Evolutionary conservation across 495 filamentous ascomycete species (phyloP).

Genomic region (Usnea hakonensis): DNA sequence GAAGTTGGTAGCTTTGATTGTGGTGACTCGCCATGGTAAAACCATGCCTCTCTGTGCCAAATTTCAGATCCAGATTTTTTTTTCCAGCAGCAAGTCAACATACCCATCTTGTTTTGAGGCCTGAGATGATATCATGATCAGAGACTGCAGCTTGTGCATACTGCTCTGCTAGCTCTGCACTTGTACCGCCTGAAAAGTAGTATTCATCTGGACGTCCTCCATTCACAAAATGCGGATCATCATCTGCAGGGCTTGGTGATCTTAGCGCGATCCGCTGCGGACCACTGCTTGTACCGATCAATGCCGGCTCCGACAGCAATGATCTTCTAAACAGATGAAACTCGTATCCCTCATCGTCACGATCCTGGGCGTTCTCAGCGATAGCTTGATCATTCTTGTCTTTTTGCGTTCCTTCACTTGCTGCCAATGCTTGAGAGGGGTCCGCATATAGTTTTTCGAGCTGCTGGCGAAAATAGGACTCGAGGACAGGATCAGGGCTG

Average conservation of each 20-base stretch:
- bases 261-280: slow-evolving; percentile 11
- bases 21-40: slow-evolving; percentile 18
- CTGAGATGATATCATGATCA: background rate
- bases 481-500: background rate
- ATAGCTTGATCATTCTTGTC: background rate
- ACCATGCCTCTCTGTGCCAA: slow-evolving; percentile 10
- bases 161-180: slow-evolving; percentile 4
- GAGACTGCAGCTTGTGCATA: slow-evolving; percentile 15
- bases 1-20: background rate
- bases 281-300: background rate
- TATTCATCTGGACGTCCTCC: slow-evolving; percentile 4
- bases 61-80: background rate
- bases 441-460: slow-evolving; percentile 4
- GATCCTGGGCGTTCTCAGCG: background rate
- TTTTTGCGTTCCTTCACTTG: background rate
- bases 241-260: slow-evolving; percentile 10
- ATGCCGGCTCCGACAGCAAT: background rate
- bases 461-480: slow-evolving; percentile 5
- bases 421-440: background rate
- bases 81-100: background rate
- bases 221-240: slow-evolving; percentile 2
- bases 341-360: slow-evolving; percentile 4
- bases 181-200: slow-evolving; percentile 11
- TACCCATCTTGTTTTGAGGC: slow-evolving; percentile 16
- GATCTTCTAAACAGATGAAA: slow-evolving; percentile 15